These are phyloP conservation scores for Pleurotus tuoliensis DNA, from an alignment of 768 basidiomycete species.

Conservation along the genomic window DNA sequence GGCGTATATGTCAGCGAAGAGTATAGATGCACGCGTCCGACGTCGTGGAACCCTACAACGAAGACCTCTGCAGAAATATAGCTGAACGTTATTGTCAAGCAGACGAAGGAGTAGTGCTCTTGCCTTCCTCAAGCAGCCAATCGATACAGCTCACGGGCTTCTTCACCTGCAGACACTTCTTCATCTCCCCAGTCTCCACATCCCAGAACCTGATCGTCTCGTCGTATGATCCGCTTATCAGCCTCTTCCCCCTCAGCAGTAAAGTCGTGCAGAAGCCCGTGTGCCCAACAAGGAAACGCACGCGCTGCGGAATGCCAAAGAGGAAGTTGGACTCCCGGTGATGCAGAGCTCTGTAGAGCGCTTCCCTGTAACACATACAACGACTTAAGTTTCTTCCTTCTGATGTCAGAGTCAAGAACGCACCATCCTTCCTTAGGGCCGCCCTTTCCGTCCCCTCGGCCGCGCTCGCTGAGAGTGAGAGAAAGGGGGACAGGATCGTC, in stretches of 20 bases:
- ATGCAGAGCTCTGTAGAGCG: constrained; percentile 76
- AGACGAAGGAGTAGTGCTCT: constrained; percentile 9
- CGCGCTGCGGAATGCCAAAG: constrained; percentile 67
- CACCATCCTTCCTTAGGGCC: constrained; percentile 60
- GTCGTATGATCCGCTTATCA: constrained; percentile 90
- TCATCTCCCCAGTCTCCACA: constrained; percentile 55
- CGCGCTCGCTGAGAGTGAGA: constrained; percentile 38
- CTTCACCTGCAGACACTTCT: constrained; percentile 79
- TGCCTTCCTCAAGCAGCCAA: constrained; percentile 77
- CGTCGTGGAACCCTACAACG: constrained; percentile 90
- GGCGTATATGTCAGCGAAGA: constrained; percentile 82
- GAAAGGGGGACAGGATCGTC: constrained; percentile 67
- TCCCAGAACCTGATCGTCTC: constrained; percentile 95
- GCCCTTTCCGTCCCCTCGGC: constrained; percentile 3
- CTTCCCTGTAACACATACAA: constrained; percentile 30
- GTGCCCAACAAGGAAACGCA: constrained; percentile 79
- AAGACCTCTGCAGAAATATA: constrained; percentile 60
- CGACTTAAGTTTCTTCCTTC: neutral
- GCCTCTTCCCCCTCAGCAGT: constrained; percentile 67
- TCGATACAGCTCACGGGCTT: constrained; percentile 91
- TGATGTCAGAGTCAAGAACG: constrained; percentile 17
- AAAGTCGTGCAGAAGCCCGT: constrained; percentile 87
- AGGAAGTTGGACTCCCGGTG: constrained; percentile 85
- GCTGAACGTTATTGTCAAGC: neutral
- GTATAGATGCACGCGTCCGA: constrained; percentile 88